Percentiles rank a stretch among this genome's conserved stretches.
phyloP scores from a whole-genome alignment of 352 stramenopile species.

The Aphanomyces euteiches region DNA sequence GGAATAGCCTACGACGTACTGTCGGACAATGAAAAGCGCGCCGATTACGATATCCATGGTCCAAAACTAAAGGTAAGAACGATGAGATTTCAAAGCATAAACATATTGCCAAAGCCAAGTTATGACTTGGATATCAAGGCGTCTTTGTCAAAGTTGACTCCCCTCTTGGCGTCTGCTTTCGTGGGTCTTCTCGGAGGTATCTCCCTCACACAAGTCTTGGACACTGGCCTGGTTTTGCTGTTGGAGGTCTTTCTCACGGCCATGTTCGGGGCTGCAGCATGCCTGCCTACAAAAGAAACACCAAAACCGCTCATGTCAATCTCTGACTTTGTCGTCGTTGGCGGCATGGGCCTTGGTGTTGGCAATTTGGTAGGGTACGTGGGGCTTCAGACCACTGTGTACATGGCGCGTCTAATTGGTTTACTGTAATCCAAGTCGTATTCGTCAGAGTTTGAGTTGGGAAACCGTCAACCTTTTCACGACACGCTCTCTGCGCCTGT shows the following conservation, averaged over 20 bases:
- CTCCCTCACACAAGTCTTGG: constrained; percentile 11
- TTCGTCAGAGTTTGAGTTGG: too few relatives aligned
- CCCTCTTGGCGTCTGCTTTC: constrained; percentile 2
- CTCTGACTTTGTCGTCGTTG: constrained; percentile 25
- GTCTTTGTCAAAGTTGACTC: constrained; percentile 17
- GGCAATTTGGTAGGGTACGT: constrained; percentile 26
- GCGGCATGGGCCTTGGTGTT: constrained; percentile 11
- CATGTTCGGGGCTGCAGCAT: not conserved
- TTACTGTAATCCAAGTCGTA: not conserved
- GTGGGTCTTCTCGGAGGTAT: constrained; percentile 11
- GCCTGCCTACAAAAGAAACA: constrained; percentile 10
- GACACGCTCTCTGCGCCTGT: too few relatives aligned
- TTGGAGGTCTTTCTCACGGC: constrained; percentile 27
- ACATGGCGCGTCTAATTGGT: not conserved
- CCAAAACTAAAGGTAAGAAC: constrained; percentile 22
- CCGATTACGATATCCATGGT: constrained; percentile 27
- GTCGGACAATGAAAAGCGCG: constrained; percentile 13
- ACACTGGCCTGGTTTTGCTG: constrained; percentile 16
- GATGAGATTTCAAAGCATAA: not conserved
- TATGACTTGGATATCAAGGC: constrained; percentile 29
- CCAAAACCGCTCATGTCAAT: constrained; percentile 8
- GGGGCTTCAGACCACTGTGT: not conserved
- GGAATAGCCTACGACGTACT: constrained; percentile 29
- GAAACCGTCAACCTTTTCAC: too few relatives aligned
- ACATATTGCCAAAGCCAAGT: constrained; percentile 23